phyloP scores from a whole-genome alignment of 352 stramenopile species.

The Phytopythium ostracodes region DNA sequence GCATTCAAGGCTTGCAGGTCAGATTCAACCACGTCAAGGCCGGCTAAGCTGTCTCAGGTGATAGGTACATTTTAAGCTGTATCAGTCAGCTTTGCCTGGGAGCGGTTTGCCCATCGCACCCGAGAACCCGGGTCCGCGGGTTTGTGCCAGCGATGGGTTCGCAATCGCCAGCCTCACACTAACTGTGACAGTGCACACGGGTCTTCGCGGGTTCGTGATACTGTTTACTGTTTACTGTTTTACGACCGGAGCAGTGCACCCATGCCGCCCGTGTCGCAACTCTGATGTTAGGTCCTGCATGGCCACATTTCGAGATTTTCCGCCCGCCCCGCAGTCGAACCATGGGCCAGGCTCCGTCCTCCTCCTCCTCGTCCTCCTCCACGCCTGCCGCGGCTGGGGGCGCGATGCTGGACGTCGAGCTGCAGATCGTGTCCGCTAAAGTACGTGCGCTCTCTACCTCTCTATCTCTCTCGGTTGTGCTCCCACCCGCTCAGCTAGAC shows the following conservation, averaged over 20 bases:
- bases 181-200: no score
- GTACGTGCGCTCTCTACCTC: not conserved
- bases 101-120: not conserved
- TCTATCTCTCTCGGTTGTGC: not conserved
- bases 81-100: not conserved
- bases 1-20: not conserved
- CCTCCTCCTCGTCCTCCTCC: slow-evolving; percentile 16
- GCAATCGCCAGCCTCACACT: not conserved
- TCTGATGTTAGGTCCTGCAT: not conserved
- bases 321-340: not conserved
- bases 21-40: not conserved
- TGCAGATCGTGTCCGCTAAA: slow-evolving; percentile 32
- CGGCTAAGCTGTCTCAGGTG: not conserved
- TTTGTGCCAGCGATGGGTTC: not conserved
- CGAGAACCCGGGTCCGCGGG: no score
- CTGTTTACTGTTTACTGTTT: no score
- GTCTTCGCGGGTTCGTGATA: no score
- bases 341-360: slow-evolving; percentile 29
- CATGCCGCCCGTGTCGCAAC: no score
- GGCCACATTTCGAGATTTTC: not conserved
- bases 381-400: slow-evolving; percentile 8
- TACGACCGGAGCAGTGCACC: not conserved
- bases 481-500: not conserved
- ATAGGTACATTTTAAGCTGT: not conserved
- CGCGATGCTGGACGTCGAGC: slow-evolving; percentile 26